Evolutionary conservation across 345 rosid genomes (phyloP).

Genomic region (Carallia brachiata): DNA sequence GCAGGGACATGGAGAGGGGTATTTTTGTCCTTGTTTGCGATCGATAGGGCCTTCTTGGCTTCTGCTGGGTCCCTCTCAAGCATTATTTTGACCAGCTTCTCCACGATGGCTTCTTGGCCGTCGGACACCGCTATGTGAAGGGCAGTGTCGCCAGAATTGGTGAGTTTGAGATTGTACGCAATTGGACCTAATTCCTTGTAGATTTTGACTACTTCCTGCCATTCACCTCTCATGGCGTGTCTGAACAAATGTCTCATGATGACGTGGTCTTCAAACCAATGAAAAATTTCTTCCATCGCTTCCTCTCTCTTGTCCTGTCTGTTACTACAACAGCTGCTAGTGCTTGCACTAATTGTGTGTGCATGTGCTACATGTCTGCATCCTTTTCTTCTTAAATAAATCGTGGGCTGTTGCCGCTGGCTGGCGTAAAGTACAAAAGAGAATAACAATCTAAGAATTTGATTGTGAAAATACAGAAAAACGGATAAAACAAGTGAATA

Average conservation of each 20-base stretch:
- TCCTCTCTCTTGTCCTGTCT: no score
- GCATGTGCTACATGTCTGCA: no score
- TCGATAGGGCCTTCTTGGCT: slow-evolving; percentile 2
- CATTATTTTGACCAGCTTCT: slow-evolving; percentile 16
- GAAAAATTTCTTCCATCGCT: no score
- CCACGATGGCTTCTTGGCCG: slow-evolving; percentile 23
- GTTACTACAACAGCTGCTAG: no score
- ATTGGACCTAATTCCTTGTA: neutral
- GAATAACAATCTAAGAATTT: no score
- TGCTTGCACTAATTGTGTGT: no score
- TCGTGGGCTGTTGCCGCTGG: no score
- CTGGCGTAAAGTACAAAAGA: no score
- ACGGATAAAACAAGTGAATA: no score
- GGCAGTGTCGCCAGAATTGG: slow-evolving; percentile 38
- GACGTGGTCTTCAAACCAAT: no score
- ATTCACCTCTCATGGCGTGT: slow-evolving; percentile 38
- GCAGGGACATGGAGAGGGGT: neutral
- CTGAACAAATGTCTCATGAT: neutral
- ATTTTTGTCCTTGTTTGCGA: slow-evolving; percentile 3
- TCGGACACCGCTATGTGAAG: slow-evolving; percentile 45
- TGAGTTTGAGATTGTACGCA: slow-evolving; percentile 19
- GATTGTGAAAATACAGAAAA: no score
- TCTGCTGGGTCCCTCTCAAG: rapidly evolving
- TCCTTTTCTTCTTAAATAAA: no score
- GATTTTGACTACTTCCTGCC: slow-evolving; percentile 24